These are phyloP conservation scores for Phytophthora lateralis DNA, from an alignment of 352 stramenopile genomes.

Conservation along the genomic window DNA sequence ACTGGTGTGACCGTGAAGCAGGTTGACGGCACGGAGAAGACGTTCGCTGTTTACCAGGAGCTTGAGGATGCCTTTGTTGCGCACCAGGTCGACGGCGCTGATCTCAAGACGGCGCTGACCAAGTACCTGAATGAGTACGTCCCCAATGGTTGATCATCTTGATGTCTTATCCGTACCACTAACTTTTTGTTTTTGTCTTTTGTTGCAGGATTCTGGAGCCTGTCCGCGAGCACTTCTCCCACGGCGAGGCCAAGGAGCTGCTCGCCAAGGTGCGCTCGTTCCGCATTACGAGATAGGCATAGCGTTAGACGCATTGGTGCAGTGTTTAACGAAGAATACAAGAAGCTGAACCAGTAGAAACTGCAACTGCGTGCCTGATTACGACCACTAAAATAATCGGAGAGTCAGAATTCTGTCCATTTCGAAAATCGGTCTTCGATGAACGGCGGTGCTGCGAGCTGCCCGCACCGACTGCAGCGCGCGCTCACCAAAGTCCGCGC, in stretches of 20 bases:
- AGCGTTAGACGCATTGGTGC: constrained; percentile 1
- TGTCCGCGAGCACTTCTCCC: constrained; percentile 96
- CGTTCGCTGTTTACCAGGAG: constrained; percentile 90
- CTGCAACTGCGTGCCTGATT: not conserved
- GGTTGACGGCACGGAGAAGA: constrained; percentile 56
- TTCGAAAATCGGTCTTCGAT: constrained; percentile 1
- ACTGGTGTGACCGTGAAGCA: constrained; percentile 61
- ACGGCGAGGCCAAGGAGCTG: constrained; percentile 95
- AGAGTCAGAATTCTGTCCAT: not conserved
- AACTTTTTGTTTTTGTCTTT: constrained; percentile 19
- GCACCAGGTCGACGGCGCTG: constrained; percentile 90
- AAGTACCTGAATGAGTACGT: constrained; percentile 93
- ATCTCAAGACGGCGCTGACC: constrained; percentile 94
- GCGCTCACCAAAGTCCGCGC: constrained; percentile 34
- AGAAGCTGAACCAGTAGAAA: not conserved
- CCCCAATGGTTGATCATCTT: constrained; percentile 1
- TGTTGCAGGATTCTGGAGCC: constrained; percentile 91
- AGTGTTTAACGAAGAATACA: not conserved
- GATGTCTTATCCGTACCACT: constrained; percentile 2
- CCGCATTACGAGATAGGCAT: constrained; percentile 92
- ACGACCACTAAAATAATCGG: not conserved
- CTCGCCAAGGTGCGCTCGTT: constrained; percentile 97
- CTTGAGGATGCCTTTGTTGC: constrained; percentile 92
- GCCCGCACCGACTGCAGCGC: constrained; percentile 30
- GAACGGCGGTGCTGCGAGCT: not conserved